Base-by-base conservation (phyloP, 2,329 filamentous ascomycete species). In the Tolypocladium album region DNA sequence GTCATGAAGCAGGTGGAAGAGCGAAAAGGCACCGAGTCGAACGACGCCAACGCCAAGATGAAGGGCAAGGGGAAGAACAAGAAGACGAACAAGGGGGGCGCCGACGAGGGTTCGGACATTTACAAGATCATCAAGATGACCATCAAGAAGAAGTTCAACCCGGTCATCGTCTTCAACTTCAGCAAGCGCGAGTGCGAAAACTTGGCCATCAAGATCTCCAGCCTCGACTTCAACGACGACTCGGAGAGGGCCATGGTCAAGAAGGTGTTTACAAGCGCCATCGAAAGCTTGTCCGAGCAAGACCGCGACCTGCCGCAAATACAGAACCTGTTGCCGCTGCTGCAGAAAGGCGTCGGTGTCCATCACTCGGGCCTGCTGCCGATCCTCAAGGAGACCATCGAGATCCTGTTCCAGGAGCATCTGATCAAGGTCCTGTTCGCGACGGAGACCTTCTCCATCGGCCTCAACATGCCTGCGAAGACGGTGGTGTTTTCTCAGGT, bases 91-190 rank as follows among this genome's bases (percentile, higher is more conserved):
- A 97, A 95, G 75, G 92, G 92, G 57, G 89, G 89, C n/a, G 82
- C 88, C 62, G 85, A 82, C 36, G 87, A 86, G 24, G 63, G 42
- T 1, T 83, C 84, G 1, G 94, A 99, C 74, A 96, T 99, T 63
- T 92, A 91, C 78, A 97, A 97, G 80, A 96, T 99, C 68, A 89
- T 99, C 66, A 90, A 89, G 74, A 99, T 99, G 94, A 96, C 97
- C 67, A 96, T 99, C 88, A 83, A 90, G 76, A 96, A 92, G 78
- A 94, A 89, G 71, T 95, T 94, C 76, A 97, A 99, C 69, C 94
- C 94, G 0, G 94, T 97, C 68, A 99, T 99, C 71, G 92, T 99
- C 45, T 99, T 99, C 83, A 97, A 93, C 75, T 99, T 99, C 78
- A 97, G 92, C 81, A 99, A 99, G 79, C 84, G 93, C 65, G 93